Conservation (phyloP, 2,329 filamentous ascomycete species). For the Furcasterigmium furcatum region DNA sequence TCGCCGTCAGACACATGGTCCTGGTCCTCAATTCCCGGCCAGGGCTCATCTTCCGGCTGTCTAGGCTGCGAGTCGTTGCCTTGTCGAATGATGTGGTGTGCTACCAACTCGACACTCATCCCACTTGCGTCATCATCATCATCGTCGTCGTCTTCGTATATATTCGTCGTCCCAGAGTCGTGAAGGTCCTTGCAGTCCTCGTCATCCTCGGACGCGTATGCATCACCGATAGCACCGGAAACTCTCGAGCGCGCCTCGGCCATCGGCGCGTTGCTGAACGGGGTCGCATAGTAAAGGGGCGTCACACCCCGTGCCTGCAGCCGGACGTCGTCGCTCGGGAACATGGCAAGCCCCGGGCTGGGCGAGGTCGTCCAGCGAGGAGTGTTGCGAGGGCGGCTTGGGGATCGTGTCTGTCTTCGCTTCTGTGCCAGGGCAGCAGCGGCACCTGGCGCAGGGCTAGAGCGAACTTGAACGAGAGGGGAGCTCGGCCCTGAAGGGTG, state of each 20-base stretch:
- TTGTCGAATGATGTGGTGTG: constrained; percentile 12
- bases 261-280: constrained; percentile 60
- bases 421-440: constrained; percentile 20
- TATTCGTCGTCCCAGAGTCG: constrained; percentile 20
- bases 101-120: constrained; percentile 20
- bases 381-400: constrained; percentile 49
- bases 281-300: constrained; percentile 73
- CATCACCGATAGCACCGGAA: constrained; percentile 7
- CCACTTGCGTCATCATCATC: constrained; percentile 27
- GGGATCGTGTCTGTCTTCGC: constrained; percentile 56
- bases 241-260: constrained; percentile 31
- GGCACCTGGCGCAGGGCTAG: constrained; percentile 21
- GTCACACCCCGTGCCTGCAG: constrained; percentile 38
- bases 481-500: neutral
- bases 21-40: constrained; percentile 53
- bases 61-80: constrained; percentile 20
- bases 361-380: constrained; percentile 52
- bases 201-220: constrained; percentile 17
- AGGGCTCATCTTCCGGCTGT: constrained; percentile 51
- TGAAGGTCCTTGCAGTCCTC: constrained; percentile 12
- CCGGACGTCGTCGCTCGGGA: constrained; percentile 23
- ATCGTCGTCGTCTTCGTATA: constrained; percentile 20
- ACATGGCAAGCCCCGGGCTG: constrained; percentile 33
- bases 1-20: constrained; percentile 44
- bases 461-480: constrained; percentile 8